Conservation (phyloP, 345 rosid species). For the Lagerstroemia speciosa region DNA sequence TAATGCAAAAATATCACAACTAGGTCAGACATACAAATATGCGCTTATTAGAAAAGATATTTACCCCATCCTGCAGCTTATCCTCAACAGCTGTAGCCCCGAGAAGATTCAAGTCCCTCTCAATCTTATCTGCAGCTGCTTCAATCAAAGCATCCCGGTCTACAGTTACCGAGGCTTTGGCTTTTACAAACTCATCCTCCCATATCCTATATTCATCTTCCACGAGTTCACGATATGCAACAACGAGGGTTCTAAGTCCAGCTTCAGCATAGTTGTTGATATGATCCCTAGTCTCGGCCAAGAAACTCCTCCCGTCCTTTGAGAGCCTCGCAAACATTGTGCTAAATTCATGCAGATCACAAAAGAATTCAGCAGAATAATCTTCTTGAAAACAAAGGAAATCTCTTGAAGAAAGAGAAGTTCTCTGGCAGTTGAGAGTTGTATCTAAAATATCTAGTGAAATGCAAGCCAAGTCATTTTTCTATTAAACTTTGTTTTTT, state of each 20-base stretch:
- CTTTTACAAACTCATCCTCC: slow-evolving; percentile 50
- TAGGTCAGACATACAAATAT: neutral
- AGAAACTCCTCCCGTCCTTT: slow-evolving; percentile 30
- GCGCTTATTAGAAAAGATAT: slow-evolving; percentile 11
- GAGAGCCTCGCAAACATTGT: slow-evolving; percentile 74
- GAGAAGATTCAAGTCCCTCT: slow-evolving; percentile 65
- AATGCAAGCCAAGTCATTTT: no score
- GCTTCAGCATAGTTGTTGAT: slow-evolving; percentile 53
- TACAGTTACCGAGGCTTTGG: slow-evolving; percentile 43
- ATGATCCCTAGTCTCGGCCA: slow-evolving; percentile 50
- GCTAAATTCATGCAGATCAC: slow-evolving; percentile 25
- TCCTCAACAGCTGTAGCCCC: slow-evolving; percentile 97
- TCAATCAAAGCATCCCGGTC: slow-evolving; percentile 48
- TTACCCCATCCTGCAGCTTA: slow-evolving; percentile 81
- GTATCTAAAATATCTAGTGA: neutral
- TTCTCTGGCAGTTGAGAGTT: neutral
- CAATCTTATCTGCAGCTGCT: slow-evolving; percentile 51
- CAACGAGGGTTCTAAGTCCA: slow-evolving; percentile 67
- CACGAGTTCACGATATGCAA: slow-evolving; percentile 62
- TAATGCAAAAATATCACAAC: neutral
- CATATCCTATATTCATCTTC: slow-evolving; percentile 52
- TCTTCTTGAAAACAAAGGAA: neutral
- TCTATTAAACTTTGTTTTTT: no score
- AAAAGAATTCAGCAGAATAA: slow-evolving; percentile 2
- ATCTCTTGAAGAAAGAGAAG: neutral